phyloP scores from a whole-genome alignment of 2,329 filamentous ascomycete genomes.

The Monilinia aucupariae region DNA sequence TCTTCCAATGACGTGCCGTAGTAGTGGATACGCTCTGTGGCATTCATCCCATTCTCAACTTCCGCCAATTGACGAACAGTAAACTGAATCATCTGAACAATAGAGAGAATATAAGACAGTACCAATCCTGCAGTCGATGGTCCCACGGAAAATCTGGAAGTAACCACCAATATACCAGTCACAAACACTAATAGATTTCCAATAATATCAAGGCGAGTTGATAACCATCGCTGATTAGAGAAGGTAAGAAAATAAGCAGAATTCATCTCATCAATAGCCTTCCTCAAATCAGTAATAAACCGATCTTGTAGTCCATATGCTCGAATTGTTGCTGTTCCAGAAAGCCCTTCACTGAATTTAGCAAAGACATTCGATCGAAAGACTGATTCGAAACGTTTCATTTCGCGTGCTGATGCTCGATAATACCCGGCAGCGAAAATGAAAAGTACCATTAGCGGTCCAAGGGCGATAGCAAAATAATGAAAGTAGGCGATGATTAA shows the following conservation, averaged over 20 bases:
- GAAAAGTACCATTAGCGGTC: constrained; percentile 69
- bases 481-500: constrained; percentile 94
- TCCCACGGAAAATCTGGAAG: constrained; percentile 76
- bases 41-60: constrained; percentile 97
- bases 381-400: constrained; percentile 90
- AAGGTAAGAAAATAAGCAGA: constrained; percentile 92
- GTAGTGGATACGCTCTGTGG: constrained; percentile 84
- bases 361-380: constrained; percentile 84
- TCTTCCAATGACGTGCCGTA: constrained; percentile 84
- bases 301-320: constrained; percentile 78
- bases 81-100: constrained; percentile 95
- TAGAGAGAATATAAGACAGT: constrained; percentile 85
- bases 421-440: constrained; percentile 82
- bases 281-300: constrained; percentile 65
- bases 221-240: constrained; percentile 91
- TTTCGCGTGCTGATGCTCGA: constrained; percentile 81
- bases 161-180: constrained; percentile 85
- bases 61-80: constrained; percentile 90
- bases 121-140: constrained; percentile 85
- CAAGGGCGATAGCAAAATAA: constrained; percentile 64
- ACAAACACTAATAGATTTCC: constrained; percentile 81
- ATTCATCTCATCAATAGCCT: constrained; percentile 84
- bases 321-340: constrained; percentile 76
- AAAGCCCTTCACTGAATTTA: constrained; percentile 84
- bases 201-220: constrained; percentile 75